Base-by-base conservation (phyloP, 2,329 filamentous ascomycete species). In the Colletotrichum viniferum region DNA sequence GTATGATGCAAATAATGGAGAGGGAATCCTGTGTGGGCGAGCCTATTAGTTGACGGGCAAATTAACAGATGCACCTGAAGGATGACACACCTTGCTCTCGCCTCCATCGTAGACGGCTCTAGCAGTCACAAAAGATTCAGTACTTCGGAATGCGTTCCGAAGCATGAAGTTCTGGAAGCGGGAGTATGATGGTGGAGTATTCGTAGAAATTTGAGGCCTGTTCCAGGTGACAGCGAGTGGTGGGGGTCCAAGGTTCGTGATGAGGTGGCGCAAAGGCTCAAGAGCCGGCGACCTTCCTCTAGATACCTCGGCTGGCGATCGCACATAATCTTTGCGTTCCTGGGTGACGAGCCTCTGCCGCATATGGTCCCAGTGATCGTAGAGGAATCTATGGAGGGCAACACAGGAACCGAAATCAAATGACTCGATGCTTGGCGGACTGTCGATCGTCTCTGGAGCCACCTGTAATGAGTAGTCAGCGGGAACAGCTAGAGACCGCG, bases 111-210 rank as follows among this genome's bases (percentile, higher is more conserved):
- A 94, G 14, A 94, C 90, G 30, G 92, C 92, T 26, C 92, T 88
- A 28, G 90, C 90, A 4, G 91, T 92, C 26, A 92, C 82, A 74
- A 92, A 91, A 4, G 91, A 92, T 78, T 94, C 92, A 0, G 90
- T 91, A 78, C 90, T 91, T 48, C 90, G 88, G 77, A 92, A 92
- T 3, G 92, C 92, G 80, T 94, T 93, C 21, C 90, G 89, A 61
- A 94, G 87, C 92, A 94, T 94, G 79, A 94, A 94, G 77, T 94
- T 91, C 78, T 94, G 92, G 78, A 94, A 94, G 28, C 92, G 87
- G 3, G 92, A 93, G 81, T 94, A 94, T 8, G 90, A 85, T 1
- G 91, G 90, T 6, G 92, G 92, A 21, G 84, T 90, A 77, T 94
- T 94, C 30, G 88, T 82, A 2, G 91, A 90, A n/a, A 94, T 90